Percentiles rank a stretch among this genome's conserved stretches.
Conservation (phyloP, 177 flowering plant species). For the Viscum album region DNA sequence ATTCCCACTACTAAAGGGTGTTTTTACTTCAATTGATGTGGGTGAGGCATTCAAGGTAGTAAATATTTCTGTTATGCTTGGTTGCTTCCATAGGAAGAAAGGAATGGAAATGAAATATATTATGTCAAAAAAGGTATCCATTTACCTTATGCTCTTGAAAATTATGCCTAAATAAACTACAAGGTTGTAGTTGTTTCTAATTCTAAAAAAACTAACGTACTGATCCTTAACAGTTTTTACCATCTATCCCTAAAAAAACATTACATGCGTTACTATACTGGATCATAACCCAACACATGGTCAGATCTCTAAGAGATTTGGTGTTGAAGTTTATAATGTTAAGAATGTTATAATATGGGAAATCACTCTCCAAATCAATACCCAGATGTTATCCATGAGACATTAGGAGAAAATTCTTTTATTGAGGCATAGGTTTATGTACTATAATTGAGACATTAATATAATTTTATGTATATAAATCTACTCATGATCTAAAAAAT, state of each 20-base stretch:
- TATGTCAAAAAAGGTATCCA: slow-evolving; percentile 80
- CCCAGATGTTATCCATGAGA: slow-evolving; percentile 80
- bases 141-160: slow-evolving; percentile 84
- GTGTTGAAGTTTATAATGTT: slow-evolving; percentile 77
- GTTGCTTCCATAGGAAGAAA: slow-evolving; percentile 92
- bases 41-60: slow-evolving; percentile 91
- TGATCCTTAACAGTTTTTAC: slow-evolving; percentile 81
- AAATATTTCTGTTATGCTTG: slow-evolving; percentile 80
- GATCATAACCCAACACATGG: slow-evolving; percentile 99
- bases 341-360: slow-evolving; percentile 94
- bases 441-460: too few relatives aligned
- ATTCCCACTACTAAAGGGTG: slow-evolving; percentile 90
- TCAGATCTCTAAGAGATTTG: slow-evolving; percentile 82
- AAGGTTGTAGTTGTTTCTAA: slow-evolving; percentile 94
- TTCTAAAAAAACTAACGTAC: slow-evolving; percentile 96
- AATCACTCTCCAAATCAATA: slow-evolving; percentile 94
- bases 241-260: slow-evolving; percentile 71
- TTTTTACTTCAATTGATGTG: slow-evolving; percentile 87
- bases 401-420: too few relatives aligned
- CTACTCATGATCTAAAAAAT: too few relatives aligned
- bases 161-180: slow-evolving; percentile 86
- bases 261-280: slow-evolving; percentile 77
- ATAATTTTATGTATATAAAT: too few relatives aligned
- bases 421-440: too few relatives aligned
- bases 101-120: slow-evolving; percentile 98